phyloP scores from a whole-genome alignment of 2,329 filamentous ascomycete species.

The Aspergillus ochraceus region DNA sequence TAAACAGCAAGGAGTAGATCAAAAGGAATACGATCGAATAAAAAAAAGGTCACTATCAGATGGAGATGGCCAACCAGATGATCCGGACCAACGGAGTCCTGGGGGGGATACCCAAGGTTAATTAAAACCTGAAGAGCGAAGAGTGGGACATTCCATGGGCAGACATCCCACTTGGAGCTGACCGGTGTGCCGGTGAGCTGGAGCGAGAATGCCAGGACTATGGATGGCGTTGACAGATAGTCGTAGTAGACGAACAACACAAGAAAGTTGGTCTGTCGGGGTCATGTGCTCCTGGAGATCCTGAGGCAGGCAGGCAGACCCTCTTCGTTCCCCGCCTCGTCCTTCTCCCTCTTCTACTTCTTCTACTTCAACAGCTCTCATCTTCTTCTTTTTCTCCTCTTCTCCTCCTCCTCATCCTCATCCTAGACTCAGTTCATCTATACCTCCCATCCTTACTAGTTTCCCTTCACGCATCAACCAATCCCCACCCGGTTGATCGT shows the following conservation, averaged over 20 bases:
- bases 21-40: neutral
- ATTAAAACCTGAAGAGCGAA: neutral
- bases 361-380: neutral
- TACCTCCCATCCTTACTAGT: neutral
- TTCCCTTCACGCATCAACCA: neutral
- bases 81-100: neutral
- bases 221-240: no score
- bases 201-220: neutral
- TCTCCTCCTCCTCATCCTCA: neutral
- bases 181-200: slow-evolving; percentile 14
- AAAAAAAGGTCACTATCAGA: neutral
- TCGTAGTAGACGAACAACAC: neutral
- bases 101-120: neutral
- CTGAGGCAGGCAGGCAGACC: neutral
- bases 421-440: neutral
- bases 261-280: neutral
- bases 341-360: neutral
- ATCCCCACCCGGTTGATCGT: slow-evolving; percentile 1
- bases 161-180: slow-evolving; percentile 6
- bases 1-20: neutral
- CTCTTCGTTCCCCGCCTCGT: neutral
- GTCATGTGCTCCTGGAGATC: neutral
- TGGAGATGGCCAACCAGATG: neutral
- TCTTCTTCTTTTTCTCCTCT: slow-evolving; percentile 6
- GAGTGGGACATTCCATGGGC: slow-evolving; percentile 6